Percentiles rank a stretch among this genome's conserved stretches.
These are phyloP conservation scores for Cyberlindnera euphorbiae DNA, from an alignment of 805 yeast genomes.

Conservation along the genomic window DNA sequence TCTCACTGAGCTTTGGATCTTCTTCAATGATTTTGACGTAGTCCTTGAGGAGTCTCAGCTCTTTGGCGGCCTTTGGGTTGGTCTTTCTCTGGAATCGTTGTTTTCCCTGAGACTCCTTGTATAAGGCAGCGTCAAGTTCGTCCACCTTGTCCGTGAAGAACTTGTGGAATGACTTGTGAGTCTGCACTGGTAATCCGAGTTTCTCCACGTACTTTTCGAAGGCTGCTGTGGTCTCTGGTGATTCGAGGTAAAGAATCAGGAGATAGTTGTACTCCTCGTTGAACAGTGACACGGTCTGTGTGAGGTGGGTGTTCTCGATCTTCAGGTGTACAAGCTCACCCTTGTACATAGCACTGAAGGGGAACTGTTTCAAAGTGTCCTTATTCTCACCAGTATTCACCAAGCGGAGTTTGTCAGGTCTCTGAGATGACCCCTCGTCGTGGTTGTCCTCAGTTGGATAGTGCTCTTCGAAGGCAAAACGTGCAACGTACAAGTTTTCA, in stretches of 20 bases:
- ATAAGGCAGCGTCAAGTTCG: conserved; percentile 20
- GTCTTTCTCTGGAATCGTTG: conserved; percentile 20
- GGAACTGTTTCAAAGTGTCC: conserved; percentile 17
- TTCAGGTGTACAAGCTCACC: conserved; percentile 14
- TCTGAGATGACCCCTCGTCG: conserved; percentile 24
- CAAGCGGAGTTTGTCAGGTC: conserved; percentile 17
- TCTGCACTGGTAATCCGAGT: conserved; percentile 6
- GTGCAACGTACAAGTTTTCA: conserved; percentile 20
- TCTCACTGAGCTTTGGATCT: conserved; percentile 8
- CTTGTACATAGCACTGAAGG: conserved; percentile 20
- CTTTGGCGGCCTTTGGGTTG: conserved; percentile 20
- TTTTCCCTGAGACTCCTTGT: conserved; percentile 20
- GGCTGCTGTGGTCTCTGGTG: conserved; percentile 1
- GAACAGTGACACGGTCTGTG: conserved; percentile 14
- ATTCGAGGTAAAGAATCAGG: conserved; percentile 17
- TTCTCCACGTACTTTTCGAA: conserved; percentile 10
- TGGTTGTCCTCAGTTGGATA: conserved; percentile 12
- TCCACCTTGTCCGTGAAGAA: conserved; percentile 15
- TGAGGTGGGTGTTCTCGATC: conserved; percentile 7
- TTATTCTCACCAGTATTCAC: conserved; percentile 3
- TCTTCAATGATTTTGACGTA: conserved; percentile 20
- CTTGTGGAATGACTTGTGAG: conserved; percentile 4
- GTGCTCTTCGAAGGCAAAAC: conserved; percentile 17
- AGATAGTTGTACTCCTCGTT: conserved; percentile 23
- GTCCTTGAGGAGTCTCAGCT: conserved; percentile 9